Percentiles rank a stretch among this genome's conserved stretches.
phyloP scores from a whole-genome alignment of 352 stramenopile species.

The Pythium guiyangense region DNA sequence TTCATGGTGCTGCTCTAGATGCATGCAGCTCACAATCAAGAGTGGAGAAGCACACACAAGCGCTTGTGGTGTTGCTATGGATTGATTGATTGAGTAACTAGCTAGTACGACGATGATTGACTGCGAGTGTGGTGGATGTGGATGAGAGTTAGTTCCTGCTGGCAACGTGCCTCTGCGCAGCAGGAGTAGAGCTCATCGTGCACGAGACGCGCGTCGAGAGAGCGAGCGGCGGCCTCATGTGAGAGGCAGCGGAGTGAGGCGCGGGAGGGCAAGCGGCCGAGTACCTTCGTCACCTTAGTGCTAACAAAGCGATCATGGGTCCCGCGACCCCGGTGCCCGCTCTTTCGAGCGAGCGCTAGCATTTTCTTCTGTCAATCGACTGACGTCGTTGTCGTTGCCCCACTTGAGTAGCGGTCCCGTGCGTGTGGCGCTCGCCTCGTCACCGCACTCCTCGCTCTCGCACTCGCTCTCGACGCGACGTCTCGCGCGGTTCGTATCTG shows the following conservation, averaged over 20 bases:
- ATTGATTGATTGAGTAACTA: too few relatives aligned
- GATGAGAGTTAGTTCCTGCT: slow-evolving; percentile 49
- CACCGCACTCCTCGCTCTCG: background rate
- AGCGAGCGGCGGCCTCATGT: background rate
- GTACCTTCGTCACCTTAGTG: slow-evolving; percentile 76
- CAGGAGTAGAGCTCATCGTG: slow-evolving; percentile 61
- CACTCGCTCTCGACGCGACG: background rate
- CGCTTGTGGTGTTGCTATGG: too few relatives aligned
- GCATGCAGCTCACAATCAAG: too few relatives aligned
- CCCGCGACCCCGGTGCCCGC: slow-evolving; percentile 69
- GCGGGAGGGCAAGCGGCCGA: slow-evolving; percentile 21
- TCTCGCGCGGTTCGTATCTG: slow-evolving; percentile 10
- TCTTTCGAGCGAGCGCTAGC: slow-evolving; percentile 42
- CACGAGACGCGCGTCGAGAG: slow-evolving; percentile 10
- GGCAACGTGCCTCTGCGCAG: slow-evolving; percentile 18
- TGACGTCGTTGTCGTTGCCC: background rate
- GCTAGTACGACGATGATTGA: too few relatives aligned
- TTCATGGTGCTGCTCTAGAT: too few relatives aligned
- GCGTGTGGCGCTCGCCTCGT: slow-evolving; percentile 1
- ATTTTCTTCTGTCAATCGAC: slow-evolving; percentile 17
- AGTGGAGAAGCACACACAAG: too few relatives aligned
- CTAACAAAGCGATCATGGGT: slow-evolving; percentile 65
- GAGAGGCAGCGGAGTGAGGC: slow-evolving; percentile 2
- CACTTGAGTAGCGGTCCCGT: background rate
- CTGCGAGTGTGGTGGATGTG: too few relatives aligned